Base-by-base conservation (phyloP, 306 rosid species). In the Ceratonia siliqua region DNA sequence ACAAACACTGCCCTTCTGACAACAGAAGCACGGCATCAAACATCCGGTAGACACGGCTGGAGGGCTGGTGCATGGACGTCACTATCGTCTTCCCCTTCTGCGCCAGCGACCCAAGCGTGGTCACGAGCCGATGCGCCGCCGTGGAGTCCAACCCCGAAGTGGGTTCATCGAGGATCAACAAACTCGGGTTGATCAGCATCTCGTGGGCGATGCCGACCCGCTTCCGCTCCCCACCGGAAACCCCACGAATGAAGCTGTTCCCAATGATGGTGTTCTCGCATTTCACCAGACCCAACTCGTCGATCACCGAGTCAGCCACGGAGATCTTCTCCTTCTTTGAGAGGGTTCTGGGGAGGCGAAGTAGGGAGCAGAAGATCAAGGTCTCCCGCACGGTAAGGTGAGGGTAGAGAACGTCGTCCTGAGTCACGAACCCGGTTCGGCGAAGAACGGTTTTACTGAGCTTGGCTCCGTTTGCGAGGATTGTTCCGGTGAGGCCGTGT, bases 71-170 rank as follows among this genome's bases (percentile, higher is more conserved):
- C 61, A 92, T 79, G 54, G 96, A 90, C 6, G 87, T 85, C 17
- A 90, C 84, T 61, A 92, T 82, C 38, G 91, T 92, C 84, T 87
- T 90, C 28, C 96, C 98, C 71, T 86, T 87, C 74, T 81, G 84
- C 43, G 96, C 98, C 74, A 90, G 50, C n/a, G 82, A 55, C 0
- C 81, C 79, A 24, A 92, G 56, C 49, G 88, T 84, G 41, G 38
- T 33, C 35, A 89, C 53, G 12, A 92, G 72, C 38, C 96, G 85
- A 33, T 92, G 85, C 13, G 98, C 98, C 39, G 89, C 87, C 35
- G 98, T 92, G 0, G 98, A 90, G 82, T 92, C 98, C 17, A 92
- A 22, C 0, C 98, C 94, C 4, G 98, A 92, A 2, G 98, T 92
- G 2, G 98, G 98, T 28, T 92, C 98, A 65, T 92, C 98, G 24